A percentile compares a stretch with the other conserved stretches of the same genome.
These are phyloP conservation scores for Discostella stelligeroides DNA, from an alignment of 108 stramenopile genomes.

Conservation along the genomic window DNA sequence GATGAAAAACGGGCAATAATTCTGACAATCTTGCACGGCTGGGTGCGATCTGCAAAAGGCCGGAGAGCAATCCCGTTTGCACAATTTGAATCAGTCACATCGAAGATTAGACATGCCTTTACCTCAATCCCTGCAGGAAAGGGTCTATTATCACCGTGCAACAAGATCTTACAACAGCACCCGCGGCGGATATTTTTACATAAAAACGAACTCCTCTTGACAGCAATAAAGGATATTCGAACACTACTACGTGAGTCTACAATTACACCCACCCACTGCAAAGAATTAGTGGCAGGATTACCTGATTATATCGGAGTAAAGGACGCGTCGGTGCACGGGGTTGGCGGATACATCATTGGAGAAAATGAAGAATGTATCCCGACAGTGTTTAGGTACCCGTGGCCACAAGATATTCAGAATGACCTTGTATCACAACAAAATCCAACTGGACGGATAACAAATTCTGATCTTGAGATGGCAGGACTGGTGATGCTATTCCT, in stretches of 20 bases:
- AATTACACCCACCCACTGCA: not conserved
- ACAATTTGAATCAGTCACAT: not conserved
- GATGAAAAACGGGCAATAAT: not conserved
- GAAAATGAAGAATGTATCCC: not conserved
- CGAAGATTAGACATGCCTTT: not conserved
- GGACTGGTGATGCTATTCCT: not conserved
- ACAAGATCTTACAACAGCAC: too few relatives aligned
- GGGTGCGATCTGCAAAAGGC: not conserved
- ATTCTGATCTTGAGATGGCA: too few relatives aligned
- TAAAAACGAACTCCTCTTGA: not conserved
- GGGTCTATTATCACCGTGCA: not conserved
- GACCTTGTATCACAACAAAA: not conserved
- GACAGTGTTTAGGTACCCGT: not conserved
- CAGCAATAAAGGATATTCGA: not conserved
- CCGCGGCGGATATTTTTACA: too few relatives aligned
- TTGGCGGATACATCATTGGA: not conserved
- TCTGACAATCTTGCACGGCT: not conserved
- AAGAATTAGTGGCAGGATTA: not conserved
- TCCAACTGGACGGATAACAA: not conserved
- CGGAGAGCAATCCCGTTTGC: not conserved
- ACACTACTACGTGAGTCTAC: not conserved
- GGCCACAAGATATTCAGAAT: not conserved
- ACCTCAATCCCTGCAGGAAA: not conserved
- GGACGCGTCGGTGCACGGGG: too few relatives aligned
- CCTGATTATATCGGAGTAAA: not conserved